A percentile compares a stretch with the other conserved stretches of the same genome.
These are phyloP conservation scores for Pseudogymnoascus sp. DNA, from an alignment of 2,329 filamentous ascomycete species.

Conservation along the genomic window DNA sequence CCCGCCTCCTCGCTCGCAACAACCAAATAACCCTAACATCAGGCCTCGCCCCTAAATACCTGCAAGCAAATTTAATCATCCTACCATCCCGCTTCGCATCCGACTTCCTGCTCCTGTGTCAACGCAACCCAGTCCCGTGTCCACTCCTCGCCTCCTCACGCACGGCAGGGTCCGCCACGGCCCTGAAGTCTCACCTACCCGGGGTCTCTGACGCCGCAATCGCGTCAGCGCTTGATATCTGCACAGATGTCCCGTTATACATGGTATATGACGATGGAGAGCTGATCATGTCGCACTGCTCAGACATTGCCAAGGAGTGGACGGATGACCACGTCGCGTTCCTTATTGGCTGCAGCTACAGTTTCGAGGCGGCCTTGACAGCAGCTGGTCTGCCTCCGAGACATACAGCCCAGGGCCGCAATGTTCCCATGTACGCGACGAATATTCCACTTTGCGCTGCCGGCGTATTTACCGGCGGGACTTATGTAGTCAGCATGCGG, in stretches of 20 bases:
- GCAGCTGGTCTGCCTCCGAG: slow-evolving; percentile 42
- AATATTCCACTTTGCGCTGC: slow-evolving; percentile 46
- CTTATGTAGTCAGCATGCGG: slow-evolving; percentile 56
- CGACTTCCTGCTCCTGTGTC: slow-evolving; percentile 51
- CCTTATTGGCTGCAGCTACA: slow-evolving; percentile 55
- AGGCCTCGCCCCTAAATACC: slow-evolving; percentile 44
- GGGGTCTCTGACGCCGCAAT: slow-evolving; percentile 27
- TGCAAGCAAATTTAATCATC: slow-evolving; percentile 56
- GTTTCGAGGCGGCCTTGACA: slow-evolving; percentile 50
- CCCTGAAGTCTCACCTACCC: slow-evolving; percentile 32
- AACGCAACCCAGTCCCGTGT: slow-evolving; percentile 54
- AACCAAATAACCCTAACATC: slow-evolving; percentile 33
- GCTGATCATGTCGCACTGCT: slow-evolving; percentile 30
- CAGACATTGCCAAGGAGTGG: slow-evolving; percentile 45
- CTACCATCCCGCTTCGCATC: slow-evolving; percentile 47
- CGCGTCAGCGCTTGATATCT: slow-evolving; percentile 42
- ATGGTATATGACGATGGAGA: slow-evolving; percentile 46
- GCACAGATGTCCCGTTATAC: slow-evolving; percentile 49
- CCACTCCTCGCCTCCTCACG: slow-evolving; percentile 48
- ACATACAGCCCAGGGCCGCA: slow-evolving; percentile 39
- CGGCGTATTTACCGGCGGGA: slow-evolving; percentile 46
- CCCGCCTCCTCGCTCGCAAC: slow-evolving; percentile 15
- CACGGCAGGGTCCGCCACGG: slow-evolving; percentile 33
- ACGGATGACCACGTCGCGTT: slow-evolving; percentile 51
- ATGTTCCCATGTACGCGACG: slow-evolving; percentile 55